Evolutionary conservation across 306 rosid genomes (phyloP).

Genomic region (Oemleria cerasiformis): DNA sequence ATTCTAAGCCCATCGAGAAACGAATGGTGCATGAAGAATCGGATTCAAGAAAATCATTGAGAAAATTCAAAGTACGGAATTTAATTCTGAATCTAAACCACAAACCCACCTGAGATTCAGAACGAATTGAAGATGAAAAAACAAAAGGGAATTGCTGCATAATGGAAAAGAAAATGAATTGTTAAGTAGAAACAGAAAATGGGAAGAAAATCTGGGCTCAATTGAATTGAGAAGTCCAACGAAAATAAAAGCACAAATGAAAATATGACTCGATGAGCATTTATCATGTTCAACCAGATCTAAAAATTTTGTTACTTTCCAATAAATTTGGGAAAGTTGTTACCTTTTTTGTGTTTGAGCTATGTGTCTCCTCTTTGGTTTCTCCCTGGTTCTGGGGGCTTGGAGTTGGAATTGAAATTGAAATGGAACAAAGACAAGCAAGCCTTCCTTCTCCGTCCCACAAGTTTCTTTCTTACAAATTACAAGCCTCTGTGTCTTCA

Average conservation of each 20-base stretch:
- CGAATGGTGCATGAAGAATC: background rate
- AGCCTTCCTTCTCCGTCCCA: background rate
- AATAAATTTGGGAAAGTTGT: background rate
- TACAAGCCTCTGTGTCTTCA: background rate
- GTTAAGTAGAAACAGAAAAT: no score
- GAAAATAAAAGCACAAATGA: background rate
- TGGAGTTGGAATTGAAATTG: background rate
- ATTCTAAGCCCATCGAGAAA: slow-evolving; percentile 3
- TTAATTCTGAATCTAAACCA: slow-evolving; percentile 26
- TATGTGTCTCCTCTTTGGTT: slow-evolving; percentile 15
- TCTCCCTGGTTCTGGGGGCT: background rate
- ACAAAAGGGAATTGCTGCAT: background rate
- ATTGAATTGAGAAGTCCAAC: slow-evolving; percentile 14
- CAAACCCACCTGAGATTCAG: slow-evolving; percentile 8
- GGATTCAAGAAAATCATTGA: slow-evolving; percentile 1
- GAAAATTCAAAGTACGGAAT: background rate
- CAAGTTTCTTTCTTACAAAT: background rate
- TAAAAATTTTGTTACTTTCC: background rate
- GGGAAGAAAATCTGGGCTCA: background rate
- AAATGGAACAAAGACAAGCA: background rate
- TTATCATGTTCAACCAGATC: slow-evolving; percentile 1
- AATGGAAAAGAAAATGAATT: background rate
- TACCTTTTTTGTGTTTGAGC: slow-evolving; percentile 5
- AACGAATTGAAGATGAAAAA: background rate
- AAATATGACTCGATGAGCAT: background rate